Evolutionary conservation across 345 rosid species (phyloP).

Genomic region (Populus pruinosa): DNA sequence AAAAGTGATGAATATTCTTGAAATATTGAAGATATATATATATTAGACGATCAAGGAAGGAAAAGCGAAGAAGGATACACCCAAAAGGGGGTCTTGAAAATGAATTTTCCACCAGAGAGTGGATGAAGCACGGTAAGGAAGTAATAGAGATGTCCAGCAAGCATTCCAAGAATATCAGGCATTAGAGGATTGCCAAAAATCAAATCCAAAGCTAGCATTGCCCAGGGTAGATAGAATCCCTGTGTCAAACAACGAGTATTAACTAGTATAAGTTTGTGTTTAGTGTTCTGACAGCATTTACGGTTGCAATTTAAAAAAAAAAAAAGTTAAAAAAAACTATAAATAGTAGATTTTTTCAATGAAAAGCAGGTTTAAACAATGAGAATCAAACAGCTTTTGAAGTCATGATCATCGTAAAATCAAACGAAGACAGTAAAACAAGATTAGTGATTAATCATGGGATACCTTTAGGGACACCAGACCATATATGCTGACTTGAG

Average conservation of each 20-base stretch:
- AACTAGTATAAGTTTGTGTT: too few relatives aligned
- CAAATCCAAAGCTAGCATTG: slow-evolving; percentile 54
- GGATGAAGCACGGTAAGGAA: slow-evolving; percentile 67
- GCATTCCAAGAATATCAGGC: slow-evolving; percentile 64
- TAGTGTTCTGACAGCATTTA: too few relatives aligned
- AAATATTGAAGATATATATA: too few relatives aligned
- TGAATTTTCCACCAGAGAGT: slow-evolving; percentile 50
- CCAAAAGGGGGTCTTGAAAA: slow-evolving; percentile 58
- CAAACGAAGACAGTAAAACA: not conserved
- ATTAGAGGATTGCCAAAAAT: slow-evolving; percentile 46
- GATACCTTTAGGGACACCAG: slow-evolving; percentile 53
- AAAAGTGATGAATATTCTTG: too few relatives aligned
- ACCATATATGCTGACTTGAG: slow-evolving; percentile 47
- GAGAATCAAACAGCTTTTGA: too few relatives aligned
- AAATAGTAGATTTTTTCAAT: too few relatives aligned
- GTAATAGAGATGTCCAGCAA: slow-evolving; percentile 59
- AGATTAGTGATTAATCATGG: too few relatives aligned
- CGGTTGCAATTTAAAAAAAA: too few relatives aligned
- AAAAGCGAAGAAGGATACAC: slow-evolving; percentile 51
- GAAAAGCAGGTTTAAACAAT: too few relatives aligned
- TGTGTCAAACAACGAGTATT: not conserved
- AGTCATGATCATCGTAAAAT: too few relatives aligned
- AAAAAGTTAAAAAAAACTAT: too few relatives aligned
- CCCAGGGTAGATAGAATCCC: slow-evolving; percentile 77
- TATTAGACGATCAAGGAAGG: not conserved